Conservation (phyloP, 169 alveolate genomes). For the Plasmodium chabaudi region DNA sequence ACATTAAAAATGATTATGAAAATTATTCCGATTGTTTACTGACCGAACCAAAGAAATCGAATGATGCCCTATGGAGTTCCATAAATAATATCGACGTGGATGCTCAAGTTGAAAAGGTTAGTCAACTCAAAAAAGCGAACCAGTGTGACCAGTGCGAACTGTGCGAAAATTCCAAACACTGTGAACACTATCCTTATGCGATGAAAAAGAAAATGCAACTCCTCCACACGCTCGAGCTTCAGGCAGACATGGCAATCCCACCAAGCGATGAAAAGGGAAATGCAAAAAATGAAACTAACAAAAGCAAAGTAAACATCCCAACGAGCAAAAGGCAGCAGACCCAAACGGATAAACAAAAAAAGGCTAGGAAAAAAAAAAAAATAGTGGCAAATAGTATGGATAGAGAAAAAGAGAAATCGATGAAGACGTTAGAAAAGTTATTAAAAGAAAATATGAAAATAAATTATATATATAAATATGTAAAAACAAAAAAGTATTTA, state of each 20-base stretch:
- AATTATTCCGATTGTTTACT: too few species aligned
- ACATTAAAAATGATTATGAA: too few species aligned
- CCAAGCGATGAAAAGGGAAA: not conserved
- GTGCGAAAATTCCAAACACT: not conserved
- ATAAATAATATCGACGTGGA: too few species aligned
- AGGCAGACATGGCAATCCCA: too few species aligned
- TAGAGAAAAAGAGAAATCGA: not conserved
- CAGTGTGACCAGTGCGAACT: too few species aligned
- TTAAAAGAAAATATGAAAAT: slow-evolving; percentile 1
- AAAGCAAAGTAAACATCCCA: not conserved
- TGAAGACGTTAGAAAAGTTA: not conserved
- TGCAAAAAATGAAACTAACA: not conserved
- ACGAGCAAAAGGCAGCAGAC: not conserved
- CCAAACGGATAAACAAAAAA: not conserved
- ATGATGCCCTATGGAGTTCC: too few species aligned
- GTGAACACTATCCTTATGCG: not conserved
- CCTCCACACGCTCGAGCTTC: too few species aligned
- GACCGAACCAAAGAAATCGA: too few species aligned
- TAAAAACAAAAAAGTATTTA: not conserved
- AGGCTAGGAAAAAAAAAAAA: not conserved
- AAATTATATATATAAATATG: slow-evolving; percentile 1
- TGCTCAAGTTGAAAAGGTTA: too few species aligned
- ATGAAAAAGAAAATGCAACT: not conserved
- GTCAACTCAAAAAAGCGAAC: too few species aligned
- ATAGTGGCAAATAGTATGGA: not conserved